These are phyloP conservation scores for Boletus semigastroideus DNA, from an alignment of 1,284 basidiomycete genomes.

Conservation along the genomic window DNA sequence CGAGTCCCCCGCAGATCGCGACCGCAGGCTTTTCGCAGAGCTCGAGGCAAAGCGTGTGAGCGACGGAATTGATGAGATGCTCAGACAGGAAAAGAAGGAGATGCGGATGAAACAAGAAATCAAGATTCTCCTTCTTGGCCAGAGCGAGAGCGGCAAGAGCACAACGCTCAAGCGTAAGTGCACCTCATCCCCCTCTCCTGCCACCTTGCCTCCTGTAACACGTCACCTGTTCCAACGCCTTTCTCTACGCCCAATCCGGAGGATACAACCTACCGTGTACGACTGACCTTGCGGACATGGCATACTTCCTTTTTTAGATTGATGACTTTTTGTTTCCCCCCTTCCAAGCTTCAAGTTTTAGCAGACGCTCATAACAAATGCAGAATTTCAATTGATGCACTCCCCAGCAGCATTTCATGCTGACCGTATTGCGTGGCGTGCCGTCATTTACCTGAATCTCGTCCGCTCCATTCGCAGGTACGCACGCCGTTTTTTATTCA, in stretches of 20 bases:
- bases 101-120: conserved; percentile 60
- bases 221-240: not conserved
- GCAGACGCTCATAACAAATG: conserved; percentile 13
- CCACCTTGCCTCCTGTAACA: not conserved
- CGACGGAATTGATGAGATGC: conserved; percentile 75
- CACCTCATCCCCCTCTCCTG: conserved; percentile 11
- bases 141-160: conserved; percentile 81
- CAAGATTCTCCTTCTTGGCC: conserved; percentile 75
- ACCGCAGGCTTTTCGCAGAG: conserved; percentile 60
- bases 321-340: conserved; percentile 1
- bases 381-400: conserved; percentile 81
- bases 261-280: not conserved
- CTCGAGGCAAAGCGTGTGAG: conserved; percentile 68
- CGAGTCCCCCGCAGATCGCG: conserved; percentile 65
- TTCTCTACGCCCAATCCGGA: conserved; percentile 1
- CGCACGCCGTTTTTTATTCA: conserved; percentile 17
- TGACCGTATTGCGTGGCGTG: conserved; percentile 79
- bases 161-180: conserved; percentile 81
- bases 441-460: conserved; percentile 82
- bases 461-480: conserved; percentile 75
- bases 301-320: conserved; percentile 8
- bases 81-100: conserved; percentile 60
- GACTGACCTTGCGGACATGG: not conserved
- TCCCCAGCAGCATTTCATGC: conserved; percentile 69
- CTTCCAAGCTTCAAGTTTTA: not conserved